These are phyloP conservation scores for Plasmodium berghei DNA, from an alignment of 169 alveolate species.

Conservation along the genomic window DNA sequence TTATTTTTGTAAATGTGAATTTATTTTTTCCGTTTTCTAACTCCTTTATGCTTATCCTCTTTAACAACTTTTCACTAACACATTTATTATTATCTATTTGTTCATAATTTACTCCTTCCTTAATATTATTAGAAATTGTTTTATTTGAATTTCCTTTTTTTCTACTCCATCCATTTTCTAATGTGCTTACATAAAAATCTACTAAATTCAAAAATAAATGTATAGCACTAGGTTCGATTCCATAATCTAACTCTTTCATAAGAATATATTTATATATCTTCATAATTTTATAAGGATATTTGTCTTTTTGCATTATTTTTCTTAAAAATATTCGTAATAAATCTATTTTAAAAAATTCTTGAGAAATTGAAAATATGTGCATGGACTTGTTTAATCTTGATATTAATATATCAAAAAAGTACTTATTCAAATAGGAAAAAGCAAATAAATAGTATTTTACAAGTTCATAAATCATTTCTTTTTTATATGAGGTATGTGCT, in stretches of 20 bases:
- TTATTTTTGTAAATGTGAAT: conserved; percentile 18
- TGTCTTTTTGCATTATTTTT: conserved; percentile 37
- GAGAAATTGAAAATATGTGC: neutral
- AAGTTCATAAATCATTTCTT: conserved; percentile 1
- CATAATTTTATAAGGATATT: conserved; percentile 68
- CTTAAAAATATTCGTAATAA: conserved; percentile 28
- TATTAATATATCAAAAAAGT: conserved; percentile 29
- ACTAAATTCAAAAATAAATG: conserved; percentile 24
- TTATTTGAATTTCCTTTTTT: neutral
- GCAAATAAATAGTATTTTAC: conserved; percentile 42
- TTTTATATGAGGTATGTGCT: neutral
- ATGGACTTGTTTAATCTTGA: neutral
- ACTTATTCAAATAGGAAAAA: conserved; percentile 35
- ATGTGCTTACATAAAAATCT: conserved; percentile 42
- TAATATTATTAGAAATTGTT: neutral
- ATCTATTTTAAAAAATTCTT: conserved; percentile 10
- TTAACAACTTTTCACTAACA: conserved; percentile 13
- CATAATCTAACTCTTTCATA: neutral
- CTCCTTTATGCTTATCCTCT: neutral
- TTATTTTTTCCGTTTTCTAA: neutral
- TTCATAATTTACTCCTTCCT: neutral
- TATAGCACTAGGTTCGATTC: neutral
- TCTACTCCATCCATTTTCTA: conserved; percentile 13
- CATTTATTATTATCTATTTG: neutral
- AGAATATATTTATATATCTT: conserved; percentile 26